These are phyloP conservation scores for Phytophthora pistaciae DNA, from an alignment of 352 stramenopile species.

Conservation along the genomic window DNA sequence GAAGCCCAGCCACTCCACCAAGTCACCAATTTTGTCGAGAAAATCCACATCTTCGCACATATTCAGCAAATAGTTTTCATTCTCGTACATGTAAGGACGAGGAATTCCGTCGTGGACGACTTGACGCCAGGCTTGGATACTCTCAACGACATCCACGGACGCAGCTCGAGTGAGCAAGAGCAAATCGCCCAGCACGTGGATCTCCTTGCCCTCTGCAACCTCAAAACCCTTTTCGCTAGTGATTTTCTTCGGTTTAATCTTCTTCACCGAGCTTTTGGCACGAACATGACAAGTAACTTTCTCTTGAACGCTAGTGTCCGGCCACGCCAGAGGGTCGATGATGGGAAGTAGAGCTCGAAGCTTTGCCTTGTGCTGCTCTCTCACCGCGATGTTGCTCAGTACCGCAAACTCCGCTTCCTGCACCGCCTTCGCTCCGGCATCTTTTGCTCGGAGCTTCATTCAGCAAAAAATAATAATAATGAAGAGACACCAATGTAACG, in stretches of 20 bases:
- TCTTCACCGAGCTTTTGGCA: slow-evolving; percentile 1
- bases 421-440: slow-evolving; percentile 9
- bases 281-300: too few species aligned
- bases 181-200: slow-evolving; percentile 65
- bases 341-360: slow-evolving; percentile 33
- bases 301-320: neutral
- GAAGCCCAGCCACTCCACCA: slow-evolving; percentile 70
- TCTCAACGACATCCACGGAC: slow-evolving; percentile 69
- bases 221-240: neutral
- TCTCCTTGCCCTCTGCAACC: slow-evolving; percentile 50
- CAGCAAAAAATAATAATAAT: neutral
- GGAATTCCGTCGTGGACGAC: slow-evolving; percentile 46
- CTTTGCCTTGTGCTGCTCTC: slow-evolving; percentile 60
- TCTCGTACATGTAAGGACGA: slow-evolving; percentile 45
- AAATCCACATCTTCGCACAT: slow-evolving; percentile 72
- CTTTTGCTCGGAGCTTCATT: slow-evolving; percentile 6
- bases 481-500: slow-evolving; percentile 3
- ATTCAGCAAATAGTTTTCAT: slow-evolving; percentile 58
- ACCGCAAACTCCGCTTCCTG: slow-evolving; percentile 54
- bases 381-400: slow-evolving; percentile 51
- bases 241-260: neutral
- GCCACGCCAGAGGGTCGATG: slow-evolving; percentile 15
- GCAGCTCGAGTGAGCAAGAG: slow-evolving; percentile 58
- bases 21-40: slow-evolving; percentile 41
- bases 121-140: slow-evolving; percentile 48